Evolutionary conservation across 73 alveolate genomes (phyloP), one percentile per base, ranked within the genome.

Genomic region (Paraurostyla sp.): DNA sequence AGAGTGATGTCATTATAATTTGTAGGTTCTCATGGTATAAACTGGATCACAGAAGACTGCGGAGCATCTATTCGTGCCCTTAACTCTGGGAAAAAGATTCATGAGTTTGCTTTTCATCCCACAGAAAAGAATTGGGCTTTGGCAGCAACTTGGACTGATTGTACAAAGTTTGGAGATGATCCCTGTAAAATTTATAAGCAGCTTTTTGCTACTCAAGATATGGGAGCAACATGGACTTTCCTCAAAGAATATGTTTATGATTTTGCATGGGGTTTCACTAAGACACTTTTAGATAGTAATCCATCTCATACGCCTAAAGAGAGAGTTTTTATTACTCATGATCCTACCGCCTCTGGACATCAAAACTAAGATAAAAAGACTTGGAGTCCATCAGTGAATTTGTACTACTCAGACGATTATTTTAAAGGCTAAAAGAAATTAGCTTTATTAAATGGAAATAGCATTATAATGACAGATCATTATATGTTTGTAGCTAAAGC

Each of bases 91-190:
- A 71, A 95, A 36, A 86, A 83, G 88, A 95, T 96, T 65, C 92
- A 96, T 57, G 98, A 95, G 57, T 95, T 95, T 80, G 35, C 75
- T 65, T 97, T 95, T 87, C 99, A 97, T 96, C 99, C 98, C 3
- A 93, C 95, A 0, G 89, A 89, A 65, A 71, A 94, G 68, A 71
- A 80, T 29, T 96, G 98, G 98, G 97, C 96, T 30, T 69, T 97
- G 49, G 98, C 98, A 32, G 85, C 98, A 32, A 80, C 97, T 18
- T 95, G 93, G 93, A 84, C 98, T 16, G 89, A 83, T 27, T 97
- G 98, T 65, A 59, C 82, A 16, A 96, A 93, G 63, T 83, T 91
- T 35, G 88, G 71, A 4, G 92, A 60, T 48, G 95, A 91, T 29
- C 96, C 93, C 43, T 93, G 98, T 94, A 83, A 87, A 68, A 96